Evolutionary conservation across 441 rosid genomes (phyloP), one percentile per base, ranked within the genome.

Genomic region (Euphorbia schlechtendalii): DNA sequence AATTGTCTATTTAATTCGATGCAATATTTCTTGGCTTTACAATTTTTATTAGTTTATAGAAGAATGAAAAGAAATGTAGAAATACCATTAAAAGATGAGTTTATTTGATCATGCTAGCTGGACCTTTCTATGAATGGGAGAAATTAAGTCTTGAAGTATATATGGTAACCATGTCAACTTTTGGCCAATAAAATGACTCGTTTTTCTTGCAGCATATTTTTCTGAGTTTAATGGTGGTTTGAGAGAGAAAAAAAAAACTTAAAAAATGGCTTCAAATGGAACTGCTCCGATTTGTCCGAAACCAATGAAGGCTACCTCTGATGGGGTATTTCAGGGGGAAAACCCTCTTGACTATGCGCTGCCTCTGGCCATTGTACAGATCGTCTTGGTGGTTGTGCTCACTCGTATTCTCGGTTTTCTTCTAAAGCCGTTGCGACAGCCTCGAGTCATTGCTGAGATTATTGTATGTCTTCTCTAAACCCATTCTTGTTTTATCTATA

Each of bases 221-320:
- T 59, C 63, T 59, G 49, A 18, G 28, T 40, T 59, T 10, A 22
- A 18, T 36, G 49, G 14, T 59, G 17, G 6, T 20, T 34, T 36
- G 48, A 18, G 36, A 59, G 61, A 59, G 25, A 51, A 5, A 9
- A 14, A 59, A 55, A 14, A 15, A 40, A 3, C 12, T 2, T 7
- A 18, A 59, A 36, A 20, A 13, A 59, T 59, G 63, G 49, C 63
- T 36, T 36, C 49, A 4, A 25, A 64, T 25, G 45, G 57, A 30
- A 28, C 67, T 12, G 14, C 20, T 2, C 56, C 57, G 27, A 30
- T 69, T 10, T 79, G 80, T 54, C 72, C 79, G 0, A 64, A 43
- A 21, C 76, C 88, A 2, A 89, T 89, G 91, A 82, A 80, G 72
- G 86, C 91, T 13, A 81, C 93, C 8, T 86, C 96, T 6, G 77